Conservation (phyloP, 768 basidiomycete genomes). For the Lentinus tigrinus region DNA sequence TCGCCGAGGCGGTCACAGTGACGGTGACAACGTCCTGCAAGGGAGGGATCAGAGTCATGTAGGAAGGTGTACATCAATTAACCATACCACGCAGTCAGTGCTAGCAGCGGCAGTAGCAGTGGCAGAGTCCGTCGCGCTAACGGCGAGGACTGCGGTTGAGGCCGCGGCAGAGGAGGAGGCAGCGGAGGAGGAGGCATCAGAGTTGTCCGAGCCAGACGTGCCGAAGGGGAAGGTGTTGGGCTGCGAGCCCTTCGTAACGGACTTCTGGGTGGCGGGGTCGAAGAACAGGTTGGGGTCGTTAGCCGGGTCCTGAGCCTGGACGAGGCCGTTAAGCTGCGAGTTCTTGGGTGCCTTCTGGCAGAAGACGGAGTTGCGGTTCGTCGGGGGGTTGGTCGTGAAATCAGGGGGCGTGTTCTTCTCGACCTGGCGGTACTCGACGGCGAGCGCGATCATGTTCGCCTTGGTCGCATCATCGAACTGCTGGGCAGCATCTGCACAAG, state of each 20-base stretch:
- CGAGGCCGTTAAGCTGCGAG: constrained; percentile 33
- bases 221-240: constrained; percentile 34
- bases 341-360: constrained; percentile 38
- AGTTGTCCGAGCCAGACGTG: constrained; percentile 5
- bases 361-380: constrained; percentile 49
- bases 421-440: constrained; percentile 50
- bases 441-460: constrained; percentile 51
- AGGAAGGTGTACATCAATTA: background rate
- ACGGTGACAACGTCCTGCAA: constrained; percentile 10
- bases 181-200: constrained; percentile 6
- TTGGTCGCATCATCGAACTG: constrained; percentile 52
- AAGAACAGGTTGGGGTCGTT: constrained; percentile 34
- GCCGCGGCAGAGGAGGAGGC: constrained; percentile 1
- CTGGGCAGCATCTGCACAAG: constrained; percentile 43
- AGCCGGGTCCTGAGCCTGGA: constrained; percentile 36
- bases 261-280: constrained; percentile 30
- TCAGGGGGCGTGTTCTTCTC: constrained; percentile 66
- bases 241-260: constrained; percentile 48
- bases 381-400: constrained; percentile 51
- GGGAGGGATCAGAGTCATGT: background rate
- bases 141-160: constrained; percentile 8
- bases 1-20: constrained; percentile 17
- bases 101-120: constrained; percentile 9
- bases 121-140: background rate
- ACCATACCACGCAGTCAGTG: constrained; percentile 9